phyloP scores from a whole-genome alignment of 495 filamentous ascomycete genomes.

The Penicillium daleae region DNA sequence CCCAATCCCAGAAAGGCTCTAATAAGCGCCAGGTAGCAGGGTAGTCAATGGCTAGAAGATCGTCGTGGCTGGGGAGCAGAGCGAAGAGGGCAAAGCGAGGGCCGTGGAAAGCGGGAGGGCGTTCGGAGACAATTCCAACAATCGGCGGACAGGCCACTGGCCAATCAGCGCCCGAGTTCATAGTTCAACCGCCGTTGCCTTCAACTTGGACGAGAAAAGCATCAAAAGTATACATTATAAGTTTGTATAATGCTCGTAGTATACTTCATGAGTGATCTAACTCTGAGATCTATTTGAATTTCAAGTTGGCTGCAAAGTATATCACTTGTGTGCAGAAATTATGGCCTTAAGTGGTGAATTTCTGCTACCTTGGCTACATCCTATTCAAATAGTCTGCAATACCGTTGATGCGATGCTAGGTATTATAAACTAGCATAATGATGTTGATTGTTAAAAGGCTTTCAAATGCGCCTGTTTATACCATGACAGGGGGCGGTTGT shows the following conservation, averaged over 20 bases:
- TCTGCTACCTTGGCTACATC: background rate
- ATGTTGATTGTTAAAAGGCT: too few species aligned
- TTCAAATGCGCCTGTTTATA: background rate
- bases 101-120: background rate
- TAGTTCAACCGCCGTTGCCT: background rate
- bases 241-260: background rate
- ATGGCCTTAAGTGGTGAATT: background rate
- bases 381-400: background rate
- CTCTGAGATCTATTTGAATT: background rate
- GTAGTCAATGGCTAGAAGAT: background rate
- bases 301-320: background rate
- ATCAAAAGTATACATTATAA: background rate
- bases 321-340: background rate
- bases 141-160: background rate
- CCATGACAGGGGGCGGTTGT: background rate
- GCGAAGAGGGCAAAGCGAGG: background rate
- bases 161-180: slow-evolving; percentile 1
- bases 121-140: slow-evolving; percentile 1
- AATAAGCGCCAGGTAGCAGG: background rate
- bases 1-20: too few species aligned
- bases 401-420: background rate
- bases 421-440: background rate
- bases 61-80: background rate
- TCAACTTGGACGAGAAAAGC: background rate
- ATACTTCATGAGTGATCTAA: background rate